Evolutionary conservation across 2,329 filamentous ascomycete genomes (phyloP).

Genomic region (Apiospora koreana): DNA sequence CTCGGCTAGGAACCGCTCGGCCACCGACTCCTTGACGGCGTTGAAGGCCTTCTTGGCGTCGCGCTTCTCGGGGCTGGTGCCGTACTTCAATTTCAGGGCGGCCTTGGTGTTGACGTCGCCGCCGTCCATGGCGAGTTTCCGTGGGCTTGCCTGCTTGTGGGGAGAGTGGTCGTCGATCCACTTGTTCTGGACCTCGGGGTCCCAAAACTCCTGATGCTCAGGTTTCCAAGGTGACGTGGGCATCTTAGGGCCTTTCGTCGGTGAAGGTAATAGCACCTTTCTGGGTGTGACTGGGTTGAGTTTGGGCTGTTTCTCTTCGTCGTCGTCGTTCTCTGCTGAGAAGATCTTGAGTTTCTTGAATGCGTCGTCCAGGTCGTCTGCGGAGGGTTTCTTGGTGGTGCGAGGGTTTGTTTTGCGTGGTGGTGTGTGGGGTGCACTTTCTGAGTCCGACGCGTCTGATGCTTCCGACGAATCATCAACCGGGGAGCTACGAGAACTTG

Average conservation of each 20-base stretch:
- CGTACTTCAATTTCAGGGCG: slow-evolving; percentile 33
- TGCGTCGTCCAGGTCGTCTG: slow-evolving; percentile 27
- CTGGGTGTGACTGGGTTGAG: slow-evolving; percentile 27
- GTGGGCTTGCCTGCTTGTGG: slow-evolving; percentile 24
- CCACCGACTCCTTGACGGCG: slow-evolving; percentile 60
- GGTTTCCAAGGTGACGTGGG: slow-evolving; percentile 33
- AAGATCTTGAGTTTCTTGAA: slow-evolving; percentile 35
- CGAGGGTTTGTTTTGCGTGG: neutral
- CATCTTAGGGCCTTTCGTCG: slow-evolving; percentile 27
- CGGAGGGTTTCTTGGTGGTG: slow-evolving; percentile 17
- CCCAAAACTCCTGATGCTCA: slow-evolving; percentile 35
- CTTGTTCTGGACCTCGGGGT: slow-evolving; percentile 32
- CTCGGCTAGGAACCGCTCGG: slow-evolving; percentile 63
- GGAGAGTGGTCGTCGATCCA: slow-evolving; percentile 37
- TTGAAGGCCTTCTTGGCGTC: slow-evolving; percentile 63
- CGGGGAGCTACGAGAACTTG: neutral
- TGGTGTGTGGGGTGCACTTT: slow-evolving; percentile 12
- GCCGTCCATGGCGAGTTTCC: slow-evolving; percentile 21
- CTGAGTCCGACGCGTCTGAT: neutral
- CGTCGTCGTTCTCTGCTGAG: slow-evolving; percentile 17
- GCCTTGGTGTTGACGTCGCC: slow-evolving; percentile 25
- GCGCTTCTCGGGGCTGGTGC: slow-evolving; percentile 35
- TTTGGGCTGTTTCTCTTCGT: slow-evolving; percentile 16
- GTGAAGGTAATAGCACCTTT: slow-evolving; percentile 28
- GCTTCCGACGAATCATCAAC: neutral